Conservation (phyloP, 495 filamentous ascomycete genomes). For the Daldinia loculata region DNA sequence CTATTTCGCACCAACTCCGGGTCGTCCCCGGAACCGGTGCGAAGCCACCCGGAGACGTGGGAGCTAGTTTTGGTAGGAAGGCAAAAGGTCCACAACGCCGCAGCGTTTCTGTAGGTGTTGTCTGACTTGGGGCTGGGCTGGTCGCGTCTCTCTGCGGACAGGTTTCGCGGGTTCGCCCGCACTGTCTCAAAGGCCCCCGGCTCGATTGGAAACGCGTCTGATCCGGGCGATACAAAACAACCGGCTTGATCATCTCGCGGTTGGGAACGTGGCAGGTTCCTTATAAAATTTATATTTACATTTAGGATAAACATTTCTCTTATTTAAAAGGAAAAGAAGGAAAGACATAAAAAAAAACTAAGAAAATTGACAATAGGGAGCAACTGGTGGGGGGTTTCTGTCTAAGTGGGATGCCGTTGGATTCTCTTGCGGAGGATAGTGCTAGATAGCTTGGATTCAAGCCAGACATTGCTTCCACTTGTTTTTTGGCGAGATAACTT, state of each 20-base stretch:
- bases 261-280: conserved; percentile 25
- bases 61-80: conserved; percentile 40
- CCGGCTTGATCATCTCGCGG: conserved; percentile 27
- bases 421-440: conserved; percentile 35
- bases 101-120: conserved; percentile 17
- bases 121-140: conserved; percentile 51
- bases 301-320: background rate
- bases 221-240: conserved; percentile 34
- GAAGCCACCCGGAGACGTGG: conserved; percentile 45
- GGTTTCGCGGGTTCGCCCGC: conserved; percentile 48
- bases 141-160: conserved; percentile 57
- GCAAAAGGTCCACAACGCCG: conserved; percentile 19
- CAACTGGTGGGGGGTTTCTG: conserved; percentile 39
- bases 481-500: background rate
- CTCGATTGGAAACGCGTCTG: conserved; percentile 41
- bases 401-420: conserved; percentile 39
- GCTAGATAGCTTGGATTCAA: conserved; percentile 46
- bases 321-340: conserved; percentile 1
- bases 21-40: conserved; percentile 11
- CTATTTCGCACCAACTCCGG: conserved; percentile 25
- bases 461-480: conserved; percentile 42
- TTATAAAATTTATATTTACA: conserved; percentile 1
- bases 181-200: conserved; percentile 50
- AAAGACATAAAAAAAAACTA: conserved; percentile 11
- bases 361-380: conserved; percentile 38